phyloP scores from a whole-genome alignment of 2,329 filamentous ascomycete species.

The Thermothelomyces thermophilus region DNA sequence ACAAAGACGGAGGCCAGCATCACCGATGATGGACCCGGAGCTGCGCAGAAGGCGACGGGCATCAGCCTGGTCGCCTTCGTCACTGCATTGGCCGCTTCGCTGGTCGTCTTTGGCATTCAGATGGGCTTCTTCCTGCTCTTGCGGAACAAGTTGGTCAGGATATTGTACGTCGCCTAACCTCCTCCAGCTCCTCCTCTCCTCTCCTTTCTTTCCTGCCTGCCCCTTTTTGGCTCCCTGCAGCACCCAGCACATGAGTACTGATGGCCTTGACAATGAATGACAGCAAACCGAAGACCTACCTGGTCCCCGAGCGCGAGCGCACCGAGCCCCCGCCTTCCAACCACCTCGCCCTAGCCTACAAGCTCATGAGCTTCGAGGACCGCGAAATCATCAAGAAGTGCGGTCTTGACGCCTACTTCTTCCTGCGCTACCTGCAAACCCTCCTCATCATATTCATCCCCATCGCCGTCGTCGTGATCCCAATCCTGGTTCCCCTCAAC shows the following conservation, averaged over 20 bases:
- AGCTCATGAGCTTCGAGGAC: slow-evolving; percentile 62
- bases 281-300: slow-evolving; percentile 76
- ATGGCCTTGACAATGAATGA: not conserved
- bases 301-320: slow-evolving; percentile 78
- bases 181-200: not conserved
- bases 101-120: slow-evolving; percentile 57
- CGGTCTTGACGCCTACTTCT: slow-evolving; percentile 94
- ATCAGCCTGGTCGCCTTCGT: slow-evolving; percentile 52
- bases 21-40: slow-evolving; percentile 8
- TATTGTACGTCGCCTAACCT: slow-evolving; percentile 62
- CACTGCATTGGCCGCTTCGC: slow-evolving; percentile 56
- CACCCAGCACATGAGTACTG: too few species aligned
- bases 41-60: slow-evolving; percentile 32
- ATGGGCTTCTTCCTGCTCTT: slow-evolving; percentile 67
- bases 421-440: slow-evolving; percentile 72
- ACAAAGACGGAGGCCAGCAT: not conserved
- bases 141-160: slow-evolving; percentile 70
- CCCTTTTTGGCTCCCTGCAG: too few species aligned
- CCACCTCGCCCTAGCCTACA: slow-evolving; percentile 45
- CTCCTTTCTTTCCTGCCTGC: too few species aligned
- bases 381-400: slow-evolving; percentile 90
- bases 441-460: slow-evolving; percentile 90
- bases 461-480: slow-evolving; percentile 68
- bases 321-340: slow-evolving; percentile 63
- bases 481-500: slow-evolving; percentile 82